Conservation (phyloP, 371 early-diverging fungal species). For the Amoeboaphelidium protococcarum region DNA sequence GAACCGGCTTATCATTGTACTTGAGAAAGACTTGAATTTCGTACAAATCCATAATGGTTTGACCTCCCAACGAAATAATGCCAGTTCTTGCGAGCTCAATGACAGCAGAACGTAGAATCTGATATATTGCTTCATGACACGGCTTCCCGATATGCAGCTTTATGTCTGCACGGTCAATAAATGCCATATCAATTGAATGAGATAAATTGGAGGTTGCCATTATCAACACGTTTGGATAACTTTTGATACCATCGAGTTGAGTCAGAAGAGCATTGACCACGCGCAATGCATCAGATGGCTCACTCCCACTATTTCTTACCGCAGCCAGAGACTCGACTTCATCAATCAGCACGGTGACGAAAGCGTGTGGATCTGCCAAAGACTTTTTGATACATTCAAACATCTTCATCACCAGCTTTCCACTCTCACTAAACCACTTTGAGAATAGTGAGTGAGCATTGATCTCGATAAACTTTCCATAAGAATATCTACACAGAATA, state of each 20-base stretch:
- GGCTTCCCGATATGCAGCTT: neutral
- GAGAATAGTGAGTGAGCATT: neutral
- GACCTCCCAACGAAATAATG: neutral
- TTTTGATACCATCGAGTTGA: neutral
- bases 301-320: neutral
- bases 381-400: neutral
- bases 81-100: neutral
- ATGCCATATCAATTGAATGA: slow-evolving; percentile 4
- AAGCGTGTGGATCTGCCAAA: neutral
- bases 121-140: neutral
- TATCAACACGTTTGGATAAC: neutral
- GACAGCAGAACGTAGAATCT: neutral
- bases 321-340: neutral
- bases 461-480: neutral
- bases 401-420: neutral
- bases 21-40: no score
- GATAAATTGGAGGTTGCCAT: slow-evolving; percentile 5
- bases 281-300: neutral
- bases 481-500: no score
- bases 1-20: no score
- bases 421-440: neutral
- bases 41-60: no score
- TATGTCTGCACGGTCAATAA: slow-evolving; percentile 6
- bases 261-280: neutral
- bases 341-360: neutral